Evolutionary conservation across 2,329 filamentous ascomycete species (phyloP).

Genomic region (Aureobasidium musti): DNA sequence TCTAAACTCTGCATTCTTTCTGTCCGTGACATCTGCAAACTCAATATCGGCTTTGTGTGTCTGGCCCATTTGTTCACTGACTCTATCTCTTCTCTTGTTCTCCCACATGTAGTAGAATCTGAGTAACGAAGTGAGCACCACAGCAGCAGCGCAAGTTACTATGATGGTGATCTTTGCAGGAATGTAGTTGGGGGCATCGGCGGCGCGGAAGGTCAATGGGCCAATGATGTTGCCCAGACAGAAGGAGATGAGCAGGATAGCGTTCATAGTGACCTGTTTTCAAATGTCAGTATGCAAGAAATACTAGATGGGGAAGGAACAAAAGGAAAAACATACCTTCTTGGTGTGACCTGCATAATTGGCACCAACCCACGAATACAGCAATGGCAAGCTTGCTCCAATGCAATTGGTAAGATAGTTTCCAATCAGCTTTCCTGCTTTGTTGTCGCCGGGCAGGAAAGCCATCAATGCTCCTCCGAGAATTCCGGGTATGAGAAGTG

Average conservation of each 20-base stretch:
- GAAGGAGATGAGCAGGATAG: slow-evolving; percentile 48
- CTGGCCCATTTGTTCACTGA: slow-evolving; percentile 35
- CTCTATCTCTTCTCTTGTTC: slow-evolving; percentile 40
- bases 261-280: slow-evolving; percentile 65
- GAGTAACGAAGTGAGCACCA: slow-evolving; percentile 48
- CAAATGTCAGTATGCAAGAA: background rate
- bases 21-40: slow-evolving; percentile 38
- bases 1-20: slow-evolving; percentile 38
- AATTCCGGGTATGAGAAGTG: slow-evolving; percentile 37
- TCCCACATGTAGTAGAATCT: slow-evolving; percentile 56
- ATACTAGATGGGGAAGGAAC: background rate
- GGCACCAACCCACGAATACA: slow-evolving; percentile 44
- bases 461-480: slow-evolving; percentile 40
- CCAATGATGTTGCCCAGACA: slow-evolving; percentile 48
- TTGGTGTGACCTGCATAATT: slow-evolving; percentile 73
- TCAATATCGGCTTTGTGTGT: slow-evolving; percentile 34
- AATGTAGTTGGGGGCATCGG: slow-evolving; percentile 44
- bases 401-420: slow-evolving; percentile 47
- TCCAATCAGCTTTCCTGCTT: slow-evolving; percentile 47
- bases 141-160: slow-evolving; percentile 41
- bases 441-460: slow-evolving; percentile 44
- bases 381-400: slow-evolving; percentile 43
- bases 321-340: slow-evolving; percentile 34
- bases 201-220: slow-evolving; percentile 44
- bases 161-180: slow-evolving; percentile 50